A percentile compares a stretch with the other conserved stretches of the same genome.
These are phyloP conservation scores for Pichia heedii DNA, from an alignment of 805 yeast genomes.

Conservation along the genomic window DNA sequence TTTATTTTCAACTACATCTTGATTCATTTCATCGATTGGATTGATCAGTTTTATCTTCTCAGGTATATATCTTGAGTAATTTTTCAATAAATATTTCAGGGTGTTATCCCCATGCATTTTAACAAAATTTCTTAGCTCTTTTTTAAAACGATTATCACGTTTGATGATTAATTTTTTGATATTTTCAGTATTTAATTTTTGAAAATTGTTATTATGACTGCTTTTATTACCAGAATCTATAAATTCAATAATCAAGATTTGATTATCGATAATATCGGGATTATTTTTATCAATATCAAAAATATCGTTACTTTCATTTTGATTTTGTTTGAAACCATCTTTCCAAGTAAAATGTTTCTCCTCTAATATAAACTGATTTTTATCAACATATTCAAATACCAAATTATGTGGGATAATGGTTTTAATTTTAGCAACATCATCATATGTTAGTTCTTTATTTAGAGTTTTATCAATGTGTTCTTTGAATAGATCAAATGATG, in stretches of 20 bases:
- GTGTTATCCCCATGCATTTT: conserved; percentile 23
- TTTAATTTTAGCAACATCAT: conserved; percentile 58
- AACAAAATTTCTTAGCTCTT: conserved; percentile 31
- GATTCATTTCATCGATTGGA: conserved; percentile 52
- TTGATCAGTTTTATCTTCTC: conserved; percentile 41
- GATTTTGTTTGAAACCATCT: conserved; percentile 50
- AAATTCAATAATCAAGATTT: conserved; percentile 66
- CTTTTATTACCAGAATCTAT: conserved; percentile 50
- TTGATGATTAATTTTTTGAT: conserved; percentile 52
- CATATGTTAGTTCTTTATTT: conserved; percentile 32
- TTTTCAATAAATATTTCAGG: conserved; percentile 28
- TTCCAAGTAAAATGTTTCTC: conserved; percentile 35
- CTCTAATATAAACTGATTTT: conserved; percentile 45
- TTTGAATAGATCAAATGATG: conserved; percentile 45
- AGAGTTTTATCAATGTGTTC: conserved; percentile 44
- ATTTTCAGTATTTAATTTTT: conserved; percentile 43
- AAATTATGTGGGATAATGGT: conserved; percentile 61
- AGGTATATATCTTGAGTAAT: conserved; percentile 38
- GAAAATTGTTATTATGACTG: conserved; percentile 28
- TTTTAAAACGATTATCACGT: conserved; percentile 44
- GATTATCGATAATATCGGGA: conserved; percentile 30
- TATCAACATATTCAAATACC: conserved; percentile 68
- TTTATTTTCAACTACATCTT: conserved; percentile 14
- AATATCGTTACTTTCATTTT: conserved; percentile 42
- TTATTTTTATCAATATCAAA: conserved; percentile 36